Evolutionary conservation across 345 rosid genomes (phyloP), one percentile per base, ranked within the genome.

Genomic region (Mangifera indica): DNA sequence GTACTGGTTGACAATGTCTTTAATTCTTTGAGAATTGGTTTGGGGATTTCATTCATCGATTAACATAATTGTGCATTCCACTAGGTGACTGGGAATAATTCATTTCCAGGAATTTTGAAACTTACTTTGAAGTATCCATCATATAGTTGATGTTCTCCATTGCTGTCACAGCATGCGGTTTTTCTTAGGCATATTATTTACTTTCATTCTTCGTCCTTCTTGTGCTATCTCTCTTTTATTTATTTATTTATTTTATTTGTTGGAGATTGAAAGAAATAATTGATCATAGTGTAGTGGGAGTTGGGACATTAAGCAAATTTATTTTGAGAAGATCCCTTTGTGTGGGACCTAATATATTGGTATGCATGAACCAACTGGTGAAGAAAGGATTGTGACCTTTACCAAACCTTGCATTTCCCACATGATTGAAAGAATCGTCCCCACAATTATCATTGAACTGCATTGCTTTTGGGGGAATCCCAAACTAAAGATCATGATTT

Each of bases 391-490:
- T 74, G 67, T 48, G 55, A 57, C 67, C 68, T 73, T 51, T 18
- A 9, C 29, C 53, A 60, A 74, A 68, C 73, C 78, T 77, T 66
- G 53, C 66, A 68, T 76, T 73, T 75, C 65, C 62, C 67, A 24
- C 65, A 72, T 76, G 72, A 78, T 74, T 69, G 76, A 66, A 78
- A 32, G 75, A 56, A 72, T 65, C 81, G 34, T 67, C 80, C 80
- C 80, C 67, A 63, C 78, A 26, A 46, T 32, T 37, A 68, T 66
- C 49, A 71, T 76, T 65, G 61, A 76, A 20, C 53, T 40, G 52
- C 61, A 58, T 34, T 40, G 42, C 63, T 54, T 71, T 60, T 51
- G 74, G 45, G 61, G 67, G 58, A 63, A 66, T 74, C 63, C 64
- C 66, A 54, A 59, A 40, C n/a, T 67, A 70, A 74, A 64, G 59